Evolutionary conservation across 2,329 filamentous ascomycete species (phyloP), one percentile per base, ranked within the genome.

Genomic region (Apiospora sp.): DNA sequence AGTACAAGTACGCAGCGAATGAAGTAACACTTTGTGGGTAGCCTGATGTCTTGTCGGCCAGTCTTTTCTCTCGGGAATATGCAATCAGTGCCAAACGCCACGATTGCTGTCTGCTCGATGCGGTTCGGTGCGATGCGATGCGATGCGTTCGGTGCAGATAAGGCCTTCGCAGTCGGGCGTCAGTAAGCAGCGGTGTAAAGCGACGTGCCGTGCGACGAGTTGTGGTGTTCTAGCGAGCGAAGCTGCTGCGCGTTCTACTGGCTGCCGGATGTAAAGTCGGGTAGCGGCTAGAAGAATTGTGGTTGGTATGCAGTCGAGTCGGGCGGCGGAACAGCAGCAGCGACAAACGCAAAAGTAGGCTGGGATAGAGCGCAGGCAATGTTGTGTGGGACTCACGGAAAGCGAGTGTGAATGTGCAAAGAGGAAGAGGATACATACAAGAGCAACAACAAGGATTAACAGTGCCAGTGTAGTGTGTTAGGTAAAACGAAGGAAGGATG

Each of bases 401-500:
- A 64, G 34, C 30, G 44, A 48, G 67, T 22, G 67, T 22, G 41
- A 24, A 48, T 7, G 43, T 14, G 67, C 6, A 46, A 37, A 41
- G 58, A 64, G 58, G 58, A 64, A 41, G 34, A 41, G 58, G 58
- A 41, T 64, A 64, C 30, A 41, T 64, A 64, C 58, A 41, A 64
- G 34, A 64, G n/a, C 19, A 64, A 64, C 58, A 64, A 64, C 58
- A 64, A 68, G 41, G 67, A 46, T 41, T 30, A 68, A 48, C 67
- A 44, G 44, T 68, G 67, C 41, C 41, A 48, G 41, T 34, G 16
- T 41, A 41, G 37, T 10, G 49, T 27, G 49, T 51, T 24, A 22
- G 49, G 41, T 34, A 68, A 68, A 68, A 68, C 67, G 67, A 68
- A 68, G 43, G 67, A 68, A 68, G 43, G 41, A 46, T n/a, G 44